Percentiles rank a stretch among this genome's conserved stretches.
Evolutionary conservation across 306 rosid genomes (phyloP).

Genomic region (Cucurbita maxima): DNA sequence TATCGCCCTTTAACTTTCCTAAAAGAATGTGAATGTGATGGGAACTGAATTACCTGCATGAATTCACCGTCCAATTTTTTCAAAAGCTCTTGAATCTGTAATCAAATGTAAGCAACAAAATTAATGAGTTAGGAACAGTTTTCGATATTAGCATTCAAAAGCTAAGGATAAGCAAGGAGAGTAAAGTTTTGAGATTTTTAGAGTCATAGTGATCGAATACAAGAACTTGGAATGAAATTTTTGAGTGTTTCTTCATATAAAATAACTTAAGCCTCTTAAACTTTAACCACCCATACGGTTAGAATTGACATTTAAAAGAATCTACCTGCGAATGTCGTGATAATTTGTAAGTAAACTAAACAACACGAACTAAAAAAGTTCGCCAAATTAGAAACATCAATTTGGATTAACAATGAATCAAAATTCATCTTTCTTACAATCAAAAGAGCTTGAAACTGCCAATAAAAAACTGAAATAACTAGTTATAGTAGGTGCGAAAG

Average conservation of each 20-base stretch:
- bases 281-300: not conserved
- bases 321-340: not conserved
- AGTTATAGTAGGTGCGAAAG: no score
- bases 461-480: no score
- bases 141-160: not conserved
- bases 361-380: no score
- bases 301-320: not conserved
- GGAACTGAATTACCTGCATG: constrained; percentile 41
- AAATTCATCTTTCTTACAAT: no score
- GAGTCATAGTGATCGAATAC: not conserved
- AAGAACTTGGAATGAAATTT: not conserved
- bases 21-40: constrained; percentile 3
- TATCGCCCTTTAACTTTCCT: not conserved
- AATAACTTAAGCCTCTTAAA: not conserved
- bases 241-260: not conserved
- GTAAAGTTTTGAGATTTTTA: not conserved
- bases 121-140: not conserved
- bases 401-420: no score
- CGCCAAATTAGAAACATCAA: no score
- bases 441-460: no score
- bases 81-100: constrained; percentile 72
- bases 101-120: constrained; percentile 10
- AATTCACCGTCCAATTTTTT: constrained; percentile 78
- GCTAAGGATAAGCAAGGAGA: not conserved
- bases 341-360: not conserved